phyloP scores from a whole-genome alignment of 768 basidiomycete species.

The Suillus bovinus region DNA sequence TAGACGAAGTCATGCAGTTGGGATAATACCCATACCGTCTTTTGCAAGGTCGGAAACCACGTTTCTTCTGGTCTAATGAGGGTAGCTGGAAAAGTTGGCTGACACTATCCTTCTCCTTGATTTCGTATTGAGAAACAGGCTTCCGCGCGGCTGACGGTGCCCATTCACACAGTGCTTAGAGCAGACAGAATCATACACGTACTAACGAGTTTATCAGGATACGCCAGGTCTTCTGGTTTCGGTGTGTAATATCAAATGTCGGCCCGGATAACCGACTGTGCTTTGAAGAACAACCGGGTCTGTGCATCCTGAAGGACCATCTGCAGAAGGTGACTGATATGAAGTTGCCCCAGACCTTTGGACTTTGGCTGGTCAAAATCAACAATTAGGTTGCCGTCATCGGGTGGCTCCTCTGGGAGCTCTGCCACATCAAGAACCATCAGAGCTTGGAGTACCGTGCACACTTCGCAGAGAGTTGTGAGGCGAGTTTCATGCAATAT shows the following conservation, averaged over 20 bases:
- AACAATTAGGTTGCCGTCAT: conserved; percentile 39
- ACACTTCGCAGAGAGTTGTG: conserved; percentile 88
- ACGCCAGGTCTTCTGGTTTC: conserved; percentile 77
- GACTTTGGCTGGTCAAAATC: conserved; percentile 39
- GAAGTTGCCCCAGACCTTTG: conserved; percentile 57
- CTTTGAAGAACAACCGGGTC: conserved; percentile 93
- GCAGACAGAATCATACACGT: conserved; percentile 25
- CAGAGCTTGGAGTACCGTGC: conserved; percentile 92
- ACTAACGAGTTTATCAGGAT: conserved; percentile 82
- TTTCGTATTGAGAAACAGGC: conserved; percentile 42
- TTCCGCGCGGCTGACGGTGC: conserved; percentile 45
- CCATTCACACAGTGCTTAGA: conserved; percentile 4
- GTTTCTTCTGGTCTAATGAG: conserved; percentile 70
- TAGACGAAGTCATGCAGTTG: conserved; percentile 92
- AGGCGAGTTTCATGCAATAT: conserved; percentile 92
- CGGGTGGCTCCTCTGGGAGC: conserved; percentile 30
- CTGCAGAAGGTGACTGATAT: conserved; percentile 78
- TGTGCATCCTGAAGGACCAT: conserved; percentile 97
- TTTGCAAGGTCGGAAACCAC: conserved; percentile 90
- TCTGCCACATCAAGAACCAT: conserved; percentile 86
- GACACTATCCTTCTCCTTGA: conserved; percentile 68
- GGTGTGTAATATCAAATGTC: conserved; percentile 86
- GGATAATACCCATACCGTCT: conserved; percentile 88
- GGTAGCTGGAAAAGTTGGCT: conserved; percentile 72
- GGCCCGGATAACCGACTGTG: conserved; percentile 85